phyloP scores from a whole-genome alignment of 352 stramenopile species.

The Pythium myriotylum region DNA sequence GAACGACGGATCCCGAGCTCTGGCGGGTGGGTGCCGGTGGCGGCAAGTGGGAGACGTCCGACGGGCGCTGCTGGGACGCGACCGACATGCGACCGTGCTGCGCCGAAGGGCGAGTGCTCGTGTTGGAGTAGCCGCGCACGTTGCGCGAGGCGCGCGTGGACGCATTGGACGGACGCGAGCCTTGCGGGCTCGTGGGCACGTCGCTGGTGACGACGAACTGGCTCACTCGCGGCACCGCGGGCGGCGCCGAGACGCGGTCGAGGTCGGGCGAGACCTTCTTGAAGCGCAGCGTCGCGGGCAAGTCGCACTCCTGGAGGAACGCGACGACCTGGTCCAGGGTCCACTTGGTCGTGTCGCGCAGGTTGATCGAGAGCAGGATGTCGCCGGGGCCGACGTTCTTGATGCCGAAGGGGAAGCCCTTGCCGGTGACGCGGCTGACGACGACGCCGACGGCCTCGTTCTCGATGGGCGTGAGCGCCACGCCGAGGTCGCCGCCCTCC shows the following conservation, averaged over 20 bases:
- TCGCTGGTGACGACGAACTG: constrained; percentile 72
- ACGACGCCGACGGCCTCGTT: constrained; percentile 55
- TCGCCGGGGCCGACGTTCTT: constrained; percentile 87
- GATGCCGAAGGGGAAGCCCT: constrained; percentile 87
- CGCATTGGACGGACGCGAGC: constrained; percentile 24
- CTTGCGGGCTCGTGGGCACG: constrained; percentile 58
- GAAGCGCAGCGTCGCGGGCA: constrained; percentile 85
- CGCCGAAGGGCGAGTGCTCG: constrained; percentile 28
- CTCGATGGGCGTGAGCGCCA: constrained; percentile 81
- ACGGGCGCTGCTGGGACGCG: constrained; percentile 25
- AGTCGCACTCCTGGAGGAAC: constrained; percentile 82
- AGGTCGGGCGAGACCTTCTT: constrained; percentile 76
- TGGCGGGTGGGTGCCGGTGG: constrained; percentile 17
- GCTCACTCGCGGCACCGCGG: constrained; percentile 53
- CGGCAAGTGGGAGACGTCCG: constrained; percentile 20
- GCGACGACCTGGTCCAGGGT: constrained; percentile 81
- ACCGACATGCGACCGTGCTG: constrained; percentile 29
- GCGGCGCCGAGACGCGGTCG: constrained; percentile 34
- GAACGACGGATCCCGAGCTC: constrained; percentile 11
- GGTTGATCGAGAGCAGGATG: constrained; percentile 82
- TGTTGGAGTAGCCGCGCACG: constrained; percentile 10
- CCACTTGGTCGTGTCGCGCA: constrained; percentile 78
- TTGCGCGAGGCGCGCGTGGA: constrained; percentile 24
- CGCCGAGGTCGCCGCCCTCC: constrained; percentile 82
- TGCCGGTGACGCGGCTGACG: constrained; percentile 83